Percentiles rank a stretch among this genome's conserved stretches.
Conservation (phyloP, 129 eudicot species). For the Centaurea solstitialis region DNA sequence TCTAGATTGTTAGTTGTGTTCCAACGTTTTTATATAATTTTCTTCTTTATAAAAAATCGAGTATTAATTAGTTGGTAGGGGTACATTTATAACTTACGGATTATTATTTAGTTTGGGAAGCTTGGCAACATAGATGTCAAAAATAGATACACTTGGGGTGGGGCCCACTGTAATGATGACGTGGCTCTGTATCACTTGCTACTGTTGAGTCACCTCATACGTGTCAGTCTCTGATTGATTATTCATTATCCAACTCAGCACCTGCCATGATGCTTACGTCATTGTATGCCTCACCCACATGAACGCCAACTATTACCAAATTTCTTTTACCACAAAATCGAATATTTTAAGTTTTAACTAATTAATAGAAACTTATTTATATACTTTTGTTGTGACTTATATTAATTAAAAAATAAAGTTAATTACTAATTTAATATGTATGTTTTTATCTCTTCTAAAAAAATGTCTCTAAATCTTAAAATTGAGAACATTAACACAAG, state of each 20-base stretch:
- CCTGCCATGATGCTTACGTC: slow-evolving; percentile 1
- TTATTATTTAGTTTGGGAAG: too few relatives aligned
- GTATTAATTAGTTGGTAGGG: too few relatives aligned
- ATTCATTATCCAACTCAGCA: background rate
- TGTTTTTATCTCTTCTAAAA: too few relatives aligned
- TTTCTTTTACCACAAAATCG: background rate
- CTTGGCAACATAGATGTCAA: background rate
- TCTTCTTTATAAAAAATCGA: too few relatives aligned
- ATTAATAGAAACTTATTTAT: too few relatives aligned
- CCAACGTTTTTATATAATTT: too few relatives aligned
- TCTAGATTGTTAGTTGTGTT: too few relatives aligned
- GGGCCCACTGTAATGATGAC: background rate
- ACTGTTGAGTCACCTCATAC: background rate
- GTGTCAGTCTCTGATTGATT: background rate
- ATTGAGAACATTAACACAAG: too few relatives aligned
- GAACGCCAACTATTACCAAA: background rate
- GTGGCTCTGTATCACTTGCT: background rate
- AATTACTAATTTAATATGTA: background rate
- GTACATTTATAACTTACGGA: too few relatives aligned
- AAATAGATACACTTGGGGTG: background rate
- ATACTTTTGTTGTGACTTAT: too few relatives aligned
- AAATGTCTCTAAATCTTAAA: too few relatives aligned
- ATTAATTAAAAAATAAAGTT: background rate
- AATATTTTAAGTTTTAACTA: background rate
- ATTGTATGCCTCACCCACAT: slow-evolving; percentile 13